Evolutionary conservation across 768 basidiomycete species (phyloP), one percentile per base, ranked within the genome.

Genomic region (Mycena chlorophos): DNA sequence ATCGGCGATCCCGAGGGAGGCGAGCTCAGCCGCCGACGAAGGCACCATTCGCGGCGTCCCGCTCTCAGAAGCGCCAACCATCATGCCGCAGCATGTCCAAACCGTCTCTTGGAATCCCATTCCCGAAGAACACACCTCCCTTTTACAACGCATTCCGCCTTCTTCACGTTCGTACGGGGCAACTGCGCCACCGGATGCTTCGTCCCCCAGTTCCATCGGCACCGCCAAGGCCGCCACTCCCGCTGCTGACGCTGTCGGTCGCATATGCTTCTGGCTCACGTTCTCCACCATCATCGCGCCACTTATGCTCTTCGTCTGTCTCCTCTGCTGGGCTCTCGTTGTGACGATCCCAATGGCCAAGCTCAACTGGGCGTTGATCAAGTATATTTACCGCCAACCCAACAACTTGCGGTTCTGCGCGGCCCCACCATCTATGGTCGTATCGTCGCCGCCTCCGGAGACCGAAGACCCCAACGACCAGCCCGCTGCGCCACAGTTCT

Each of bases 271-370:
- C 74, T 98, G 94, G 91, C 71, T 88, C 29, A 72, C 80, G 6
- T 83, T 98, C 69, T 71, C 84, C 60, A 74, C 77, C 58, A 75
- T 97, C 67, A 88, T 99, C 64, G 89, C 93, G 1, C 97, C 97
- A 5, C 74, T 93, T 58, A 87, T 98, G 81, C 80, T 97, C 51
- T 53, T 89, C 58, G 91, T 93, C 26, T 97, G 94, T 70, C 65
- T 91, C 59, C 74, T 93, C 49, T 98, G 97, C 74, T 99, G 95
- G 94, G 94, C 80, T n/a, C 78, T 94, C 57, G 86, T 99, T 57
- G 80, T 99, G 68, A 91, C 95, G 54, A 90, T 99, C 61, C 97
- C 97, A 3, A 99, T 99, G 97, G 97, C 95, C 28, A 96, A 89
- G 69, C 81, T 99, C 49, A 92, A 87, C 63, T 98, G 96, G 96